A percentile compares a stretch with the other conserved stretches of the same genome.
Conservation (phyloP, 2,329 filamentous ascomycete species). For the Teratosphaeria destructans region DNA sequence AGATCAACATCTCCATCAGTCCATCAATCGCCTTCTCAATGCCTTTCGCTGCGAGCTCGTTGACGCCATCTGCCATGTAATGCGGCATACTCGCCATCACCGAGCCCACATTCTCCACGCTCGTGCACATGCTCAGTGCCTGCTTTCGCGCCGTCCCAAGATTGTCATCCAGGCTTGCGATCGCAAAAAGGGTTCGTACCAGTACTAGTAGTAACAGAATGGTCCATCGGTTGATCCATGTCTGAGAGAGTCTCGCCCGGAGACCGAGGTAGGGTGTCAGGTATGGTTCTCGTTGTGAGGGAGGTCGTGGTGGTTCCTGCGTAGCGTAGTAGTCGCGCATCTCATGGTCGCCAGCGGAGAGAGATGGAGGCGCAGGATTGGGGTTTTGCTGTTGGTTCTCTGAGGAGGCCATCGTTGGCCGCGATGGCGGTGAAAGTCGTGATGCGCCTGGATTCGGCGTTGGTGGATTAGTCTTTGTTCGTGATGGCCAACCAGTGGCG, state of each 20-base stretch:
- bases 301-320: slow-evolving; percentile 46
- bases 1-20: slow-evolving; percentile 65
- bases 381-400: slow-evolving; percentile 45
- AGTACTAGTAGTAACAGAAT: slow-evolving; percentile 79
- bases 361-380: slow-evolving; percentile 46
- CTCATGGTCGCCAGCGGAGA: slow-evolving; percentile 52
- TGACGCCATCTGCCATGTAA: slow-evolving; percentile 82
- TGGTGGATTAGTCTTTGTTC: slow-evolving; percentile 5
- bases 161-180: slow-evolving; percentile 61
- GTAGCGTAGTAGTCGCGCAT: slow-evolving; percentile 50
- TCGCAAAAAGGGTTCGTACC: slow-evolving; percentile 65
- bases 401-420: slow-evolving; percentile 33
- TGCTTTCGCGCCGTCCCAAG: slow-evolving; percentile 66
- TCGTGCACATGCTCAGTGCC: slow-evolving; percentile 79
- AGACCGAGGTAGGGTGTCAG: slow-evolving; percentile 89
- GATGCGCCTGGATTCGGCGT: slow-evolving; percentile 13
- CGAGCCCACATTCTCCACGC: slow-evolving; percentile 86
- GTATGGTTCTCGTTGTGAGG: slow-evolving; percentile 53
- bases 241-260: slow-evolving; percentile 78
- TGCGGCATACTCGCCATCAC: slow-evolving; percentile 97
- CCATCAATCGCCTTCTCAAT: slow-evolving; percentile 72
- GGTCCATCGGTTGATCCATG: slow-evolving; percentile 98
- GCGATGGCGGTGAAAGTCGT: slow-evolving; percentile 16
- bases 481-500: slow-evolving; percentile 5
- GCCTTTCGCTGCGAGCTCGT: slow-evolving; percentile 68